Evolutionary conservation across 2,329 filamentous ascomycete species (phyloP), one percentile per base, ranked within the genome.

Genomic region (Penicillium janthinellum): DNA sequence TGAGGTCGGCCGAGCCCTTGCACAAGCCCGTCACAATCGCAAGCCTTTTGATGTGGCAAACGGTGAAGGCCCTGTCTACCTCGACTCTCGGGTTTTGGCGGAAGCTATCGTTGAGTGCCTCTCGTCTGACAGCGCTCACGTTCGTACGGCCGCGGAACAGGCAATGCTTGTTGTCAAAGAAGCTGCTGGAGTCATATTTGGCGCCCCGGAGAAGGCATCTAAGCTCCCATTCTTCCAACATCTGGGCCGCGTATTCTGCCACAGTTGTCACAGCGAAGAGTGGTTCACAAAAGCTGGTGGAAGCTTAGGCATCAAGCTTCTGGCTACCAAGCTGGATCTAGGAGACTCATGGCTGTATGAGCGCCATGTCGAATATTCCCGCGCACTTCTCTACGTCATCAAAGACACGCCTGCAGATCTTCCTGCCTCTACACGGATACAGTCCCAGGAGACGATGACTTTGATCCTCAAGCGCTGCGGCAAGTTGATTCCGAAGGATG

Each of bases 221-320:
- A 88, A 87, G 57, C 83, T 99, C 8, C 87, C 89, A 0, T 91
- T 99, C 76, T 99, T 99, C 78, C 84, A 84, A 59, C 88, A 94
- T 69, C 82, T 99, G 5, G 89, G 90, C 41, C 90, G 87, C 61
- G 88, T 88, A 0, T 96, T 98, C 73, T 95, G 91, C 68, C 95
- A 99, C 73, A 92, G 91, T 65, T 99, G 95, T 74, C 93, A 97
- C 69, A 92, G 95, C 69, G 94, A 99, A 74, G 95, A 99, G 70
- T 99, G 96, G 95, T 99, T 96, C 72, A 93, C 93, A 54, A 99
- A 99, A 77, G 90, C 92, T 39, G 95, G 94, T 51, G 95, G 95
- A 41, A 93, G 90, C 56, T 80, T 94, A 20, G 96, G 96, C 57
- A 97, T 99, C 69, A 89, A 91, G 70, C 88, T 96, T 58, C 80